Conservation (phyloP, 192 early-diverging fungal species). For the Glomus cerebriforme region DNA sequence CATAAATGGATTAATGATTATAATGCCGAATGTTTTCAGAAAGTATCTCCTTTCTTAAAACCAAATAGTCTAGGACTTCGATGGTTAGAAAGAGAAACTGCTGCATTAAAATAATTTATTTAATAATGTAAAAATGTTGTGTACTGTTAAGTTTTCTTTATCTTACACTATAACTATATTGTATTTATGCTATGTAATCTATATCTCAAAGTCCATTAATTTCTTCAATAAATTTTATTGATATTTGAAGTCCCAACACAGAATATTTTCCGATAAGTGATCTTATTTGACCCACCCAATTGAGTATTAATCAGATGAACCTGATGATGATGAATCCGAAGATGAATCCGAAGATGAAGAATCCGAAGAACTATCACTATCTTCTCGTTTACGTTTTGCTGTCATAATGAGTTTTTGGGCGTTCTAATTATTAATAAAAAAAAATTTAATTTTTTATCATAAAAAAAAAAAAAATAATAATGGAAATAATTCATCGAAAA, state of each 20-base stretch:
- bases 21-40: constrained; percentile 72
- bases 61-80: constrained; percentile 64
- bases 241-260: too few species aligned
- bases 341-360: too few species aligned
- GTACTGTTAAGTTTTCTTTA: too few species aligned
- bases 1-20: constrained; percentile 87
- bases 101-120: constrained; percentile 56
- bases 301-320: too few species aligned
- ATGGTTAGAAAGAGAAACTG: constrained; percentile 87
- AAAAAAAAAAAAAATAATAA: not conserved
- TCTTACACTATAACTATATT: too few species aligned
- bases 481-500: too few species aligned
- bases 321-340: too few species aligned
- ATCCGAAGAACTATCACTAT: not conserved
- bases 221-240: too few species aligned
- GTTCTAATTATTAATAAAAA: constrained; percentile 13
- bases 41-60: constrained; percentile 78
- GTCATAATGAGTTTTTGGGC: constrained; percentile 5
- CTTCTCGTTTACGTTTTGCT: not conserved
- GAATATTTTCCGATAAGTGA: too few species aligned
- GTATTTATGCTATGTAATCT: too few species aligned
- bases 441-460: not conserved
- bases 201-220: too few species aligned
- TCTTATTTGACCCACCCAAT: too few species aligned
- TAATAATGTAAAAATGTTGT: not conserved